Conservation (phyloP, 768 basidiomycete species). For the Nidula microcarpa region DNA sequence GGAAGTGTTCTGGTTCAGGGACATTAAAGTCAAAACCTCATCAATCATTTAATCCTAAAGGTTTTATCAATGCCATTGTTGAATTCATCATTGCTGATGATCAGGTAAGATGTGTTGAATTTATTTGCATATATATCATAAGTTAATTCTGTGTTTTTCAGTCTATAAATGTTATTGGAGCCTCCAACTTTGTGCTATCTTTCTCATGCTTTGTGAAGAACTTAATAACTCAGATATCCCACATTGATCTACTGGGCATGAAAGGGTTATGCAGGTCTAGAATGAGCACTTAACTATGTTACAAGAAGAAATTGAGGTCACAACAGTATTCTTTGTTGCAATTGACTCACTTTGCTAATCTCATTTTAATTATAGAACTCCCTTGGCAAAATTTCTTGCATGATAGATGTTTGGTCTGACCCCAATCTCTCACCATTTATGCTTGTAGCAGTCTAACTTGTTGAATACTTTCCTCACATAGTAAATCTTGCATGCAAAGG, state of each 20-base stretch:
- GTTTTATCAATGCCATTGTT: slow-evolving; percentile 21
- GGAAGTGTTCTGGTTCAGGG: not conserved
- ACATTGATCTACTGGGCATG: slow-evolving; percentile 14
- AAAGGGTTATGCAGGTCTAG: slow-evolving; percentile 14
- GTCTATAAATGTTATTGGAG: slow-evolving; percentile 20
- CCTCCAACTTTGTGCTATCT: slow-evolving; percentile 9
- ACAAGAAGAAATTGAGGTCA: slow-evolving; percentile 14
- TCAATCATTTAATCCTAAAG: slow-evolving; percentile 8
- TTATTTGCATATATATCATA: slow-evolving; percentile 6
- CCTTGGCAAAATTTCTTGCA: slow-evolving; percentile 29
- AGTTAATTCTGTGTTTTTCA: slow-evolving; percentile 10
- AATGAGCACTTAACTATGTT: slow-evolving; percentile 13
- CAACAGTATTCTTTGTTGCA: not conserved
- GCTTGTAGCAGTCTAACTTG: slow-evolving; percentile 26
- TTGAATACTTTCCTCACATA: not conserved
- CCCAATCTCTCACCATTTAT: slow-evolving; percentile 30
- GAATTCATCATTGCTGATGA: slow-evolving; percentile 24
- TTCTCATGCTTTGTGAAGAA: slow-evolving; percentile 10
- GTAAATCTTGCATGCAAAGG: not conserved
- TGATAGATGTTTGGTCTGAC: slow-evolving; percentile 34
- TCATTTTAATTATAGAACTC: slow-evolving; percentile 13
- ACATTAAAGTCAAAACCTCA: not conserved
- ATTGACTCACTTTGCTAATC: not conserved
- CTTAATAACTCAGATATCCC: slow-evolving; percentile 22
- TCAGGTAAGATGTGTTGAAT: slow-evolving; percentile 12